Conservation (phyloP, 2,329 filamentous ascomycete genomes). For the Fusarium burgessii region DNA sequence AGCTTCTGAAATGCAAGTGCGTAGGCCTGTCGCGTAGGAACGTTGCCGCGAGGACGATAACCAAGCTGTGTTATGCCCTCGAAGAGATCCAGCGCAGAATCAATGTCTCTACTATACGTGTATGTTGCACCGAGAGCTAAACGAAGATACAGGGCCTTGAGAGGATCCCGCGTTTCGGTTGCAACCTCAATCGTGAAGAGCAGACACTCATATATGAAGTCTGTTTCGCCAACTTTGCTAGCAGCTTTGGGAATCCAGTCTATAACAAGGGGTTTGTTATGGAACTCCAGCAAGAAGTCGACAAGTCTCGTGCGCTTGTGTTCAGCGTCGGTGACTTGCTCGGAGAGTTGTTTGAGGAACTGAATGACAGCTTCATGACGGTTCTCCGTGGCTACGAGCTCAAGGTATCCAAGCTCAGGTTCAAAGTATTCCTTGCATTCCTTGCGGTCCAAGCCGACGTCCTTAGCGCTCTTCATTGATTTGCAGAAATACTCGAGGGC, state of each 20-base stretch:
- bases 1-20: slow-evolving; percentile 56
- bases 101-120: slow-evolving; percentile 51
- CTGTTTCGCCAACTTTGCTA: slow-evolving; percentile 49
- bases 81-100: slow-evolving; percentile 52
- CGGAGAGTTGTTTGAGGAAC: slow-evolving; percentile 51
- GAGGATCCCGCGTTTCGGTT: slow-evolving; percentile 51
- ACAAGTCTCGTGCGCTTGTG: slow-evolving; percentile 49
- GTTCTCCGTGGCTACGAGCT: slow-evolving; percentile 54
- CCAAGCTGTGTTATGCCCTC: slow-evolving; percentile 54
- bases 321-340: slow-evolving; percentile 39
- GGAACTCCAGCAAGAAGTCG: slow-evolving; percentile 53
- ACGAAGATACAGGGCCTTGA: slow-evolving; percentile 54
- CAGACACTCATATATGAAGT: slow-evolving; percentile 49
- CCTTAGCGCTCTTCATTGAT: slow-evolving; percentile 49
- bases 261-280: slow-evolving; percentile 50
- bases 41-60: slow-evolving; percentile 55
- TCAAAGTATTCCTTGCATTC: slow-evolving; percentile 54
- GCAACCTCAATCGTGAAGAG: slow-evolving; percentile 51
- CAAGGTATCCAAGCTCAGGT: slow-evolving; percentile 53
- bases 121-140: slow-evolving; percentile 53
- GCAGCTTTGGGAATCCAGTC: slow-evolving; percentile 59
- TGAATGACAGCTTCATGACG: slow-evolving; percentile 52
- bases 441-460: slow-evolving; percentile 42
- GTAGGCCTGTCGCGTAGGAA: slow-evolving; percentile 55
- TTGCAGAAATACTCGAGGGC: slow-evolving; percentile 54